phyloP scores from a whole-genome alignment of 805 yeast genomes.

The Saturnispora dispora region DNA sequence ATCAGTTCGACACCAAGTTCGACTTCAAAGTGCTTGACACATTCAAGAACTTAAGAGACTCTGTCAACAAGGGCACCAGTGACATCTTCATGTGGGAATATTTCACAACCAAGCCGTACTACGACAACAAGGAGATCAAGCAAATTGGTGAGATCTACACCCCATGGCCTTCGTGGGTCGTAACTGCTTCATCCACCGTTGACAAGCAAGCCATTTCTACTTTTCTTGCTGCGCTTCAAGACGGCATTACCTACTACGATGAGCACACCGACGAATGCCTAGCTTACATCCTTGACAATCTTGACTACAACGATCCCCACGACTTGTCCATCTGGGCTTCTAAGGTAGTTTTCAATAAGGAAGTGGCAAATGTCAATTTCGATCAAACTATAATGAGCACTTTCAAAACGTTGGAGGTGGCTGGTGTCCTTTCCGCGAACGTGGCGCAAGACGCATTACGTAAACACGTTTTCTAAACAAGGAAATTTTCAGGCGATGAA shows the following conservation, averaged over 20 bases:
- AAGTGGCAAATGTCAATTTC: slow-evolving; percentile 41
- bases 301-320: slow-evolving; percentile 59
- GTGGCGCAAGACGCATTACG: slow-evolving; percentile 5
- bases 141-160: slow-evolving; percentile 82
- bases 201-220: slow-evolving; percentile 23
- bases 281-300: slow-evolving; percentile 49
- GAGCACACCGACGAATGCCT: slow-evolving; percentile 55
- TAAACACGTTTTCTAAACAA: neutral
- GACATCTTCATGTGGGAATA: slow-evolving; percentile 97
- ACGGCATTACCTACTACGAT: slow-evolving; percentile 62
- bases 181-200: slow-evolving; percentile 42
- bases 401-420: slow-evolving; percentile 44
- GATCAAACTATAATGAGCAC: slow-evolving; percentile 47
- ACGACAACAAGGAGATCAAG: slow-evolving; percentile 71
- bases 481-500: neutral
- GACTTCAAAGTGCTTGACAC: slow-evolving; percentile 52
- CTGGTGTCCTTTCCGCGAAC: slow-evolving; percentile 41
- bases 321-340: slow-evolving; percentile 79
- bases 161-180: slow-evolving; percentile 96
- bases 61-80: slow-evolving; percentile 54
- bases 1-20: slow-evolving; percentile 36
- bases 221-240: slow-evolving; percentile 47
- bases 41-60: slow-evolving; percentile 68
- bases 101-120: slow-evolving; percentile 80
- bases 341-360: slow-evolving; percentile 56